Base-by-base conservation (phyloP, 2,329 filamentous ascomycete species). In the Fusarium poae region DNA sequence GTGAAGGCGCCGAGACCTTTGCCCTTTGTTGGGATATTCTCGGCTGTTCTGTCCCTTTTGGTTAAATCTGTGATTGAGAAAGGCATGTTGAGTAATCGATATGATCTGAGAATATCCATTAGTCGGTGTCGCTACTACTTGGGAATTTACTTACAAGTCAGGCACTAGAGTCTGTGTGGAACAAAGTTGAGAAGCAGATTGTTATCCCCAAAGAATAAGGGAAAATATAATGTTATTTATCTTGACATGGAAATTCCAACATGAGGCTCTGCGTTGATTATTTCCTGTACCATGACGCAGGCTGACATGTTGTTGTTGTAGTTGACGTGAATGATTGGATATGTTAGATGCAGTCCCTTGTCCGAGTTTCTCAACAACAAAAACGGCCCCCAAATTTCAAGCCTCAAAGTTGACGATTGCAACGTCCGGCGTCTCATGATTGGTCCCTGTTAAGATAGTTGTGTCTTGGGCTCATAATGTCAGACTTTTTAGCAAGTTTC, bases 11-110 rank as follows among this genome's bases (percentile, higher is more conserved):
- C 53, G 12, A 62, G 35, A 16, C 45, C 58, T 4, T 59, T 37
- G 2, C 12, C n/a, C 2, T 23, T 29, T 3, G 55, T 27, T 1
- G 54, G 59, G 13, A 62, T 35, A 13, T 62, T 62, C 6, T 50
- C 29, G 15, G 55, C 55, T 16, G 40, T 60, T 18, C 48, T 16
- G 16, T 62, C 59, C 12, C 20, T 62, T 5, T 12, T 42, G 1
- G 40, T 62, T 2, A 62, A 23, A 9, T 62, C 59, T 9, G 18
- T 27, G 7, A 60, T 53, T 6, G 59, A 52, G 12, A 62, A 48
- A 27, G 55, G 59, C 55, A 62, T 62, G 4, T 13, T 51, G 18
- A 20, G 3, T 3, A 20, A 15, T 15, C 6, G n/a, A 9, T 20
- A 27, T n/a, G 30, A 12, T 23, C 29, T 32, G 11, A 5, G 3